phyloP scores from a whole-genome alignment of 1,139 yeast species.

The Taphrina confusa region DNA sequence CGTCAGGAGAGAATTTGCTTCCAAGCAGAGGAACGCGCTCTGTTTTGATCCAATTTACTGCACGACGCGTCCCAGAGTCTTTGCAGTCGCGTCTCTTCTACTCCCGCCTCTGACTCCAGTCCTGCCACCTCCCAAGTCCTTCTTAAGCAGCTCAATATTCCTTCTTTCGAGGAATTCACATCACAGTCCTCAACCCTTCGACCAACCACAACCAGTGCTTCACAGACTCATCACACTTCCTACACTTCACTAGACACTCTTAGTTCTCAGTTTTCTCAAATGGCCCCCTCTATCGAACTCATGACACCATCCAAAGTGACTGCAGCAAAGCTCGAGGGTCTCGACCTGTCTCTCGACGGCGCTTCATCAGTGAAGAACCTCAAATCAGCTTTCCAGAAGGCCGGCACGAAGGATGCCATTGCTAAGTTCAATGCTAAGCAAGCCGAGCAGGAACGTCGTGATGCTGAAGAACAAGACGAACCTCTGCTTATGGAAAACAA shows the following conservation, averaged over 20 bases:
- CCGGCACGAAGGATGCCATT: constrained; percentile 26
- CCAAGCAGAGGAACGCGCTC: constrained; percentile 14
- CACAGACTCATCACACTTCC: not conserved
- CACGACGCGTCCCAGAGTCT: constrained; percentile 11
- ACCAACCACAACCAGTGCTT: constrained; percentile 1
- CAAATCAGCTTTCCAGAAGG: constrained; percentile 28
- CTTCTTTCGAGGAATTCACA: not conserved
- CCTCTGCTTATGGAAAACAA: constrained; percentile 84
- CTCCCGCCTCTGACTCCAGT: constrained; percentile 7
- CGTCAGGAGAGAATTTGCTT: not conserved
- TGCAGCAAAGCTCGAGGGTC: constrained; percentile 23
- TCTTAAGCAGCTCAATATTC: constrained; percentile 23
- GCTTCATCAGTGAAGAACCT: constrained; percentile 25
- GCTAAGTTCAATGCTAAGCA: constrained; percentile 33
- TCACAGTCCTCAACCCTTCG: not conserved
- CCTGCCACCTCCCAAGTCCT: not conserved
- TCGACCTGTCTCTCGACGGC: constrained; percentile 27
- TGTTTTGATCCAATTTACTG: constrained; percentile 18
- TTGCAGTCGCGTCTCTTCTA: constrained; percentile 3
- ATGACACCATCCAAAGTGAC: constrained; percentile 33
- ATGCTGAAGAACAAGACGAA: constrained; percentile 50
- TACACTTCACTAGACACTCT: constrained; percentile 7
- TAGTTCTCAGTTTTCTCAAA: constrained; percentile 8
- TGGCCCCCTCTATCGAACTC: constrained; percentile 27
- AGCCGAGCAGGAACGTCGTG: constrained; percentile 21